Evolutionary conservation across 1,284 basidiomycete genomes (phyloP), one percentile per base, ranked within the genome.

Genomic region (Ustilago hordei): DNA sequence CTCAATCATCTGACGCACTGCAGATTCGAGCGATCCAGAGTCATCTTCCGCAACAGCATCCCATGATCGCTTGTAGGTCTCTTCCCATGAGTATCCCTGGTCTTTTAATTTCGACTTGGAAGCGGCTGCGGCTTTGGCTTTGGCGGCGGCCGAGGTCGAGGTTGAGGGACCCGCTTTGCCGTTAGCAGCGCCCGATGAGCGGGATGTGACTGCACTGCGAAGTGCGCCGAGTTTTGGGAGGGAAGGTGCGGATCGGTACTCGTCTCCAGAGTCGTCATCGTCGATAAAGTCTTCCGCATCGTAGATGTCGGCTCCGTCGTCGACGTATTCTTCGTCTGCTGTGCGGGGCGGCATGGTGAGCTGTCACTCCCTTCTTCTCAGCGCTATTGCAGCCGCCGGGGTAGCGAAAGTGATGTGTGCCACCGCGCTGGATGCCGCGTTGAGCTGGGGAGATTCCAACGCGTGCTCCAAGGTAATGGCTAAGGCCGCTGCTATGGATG

Each of bases 31-130:
- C 79, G 94, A 96, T 1, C 96, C 96, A 0, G 90, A 90, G 82
- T 95, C 96, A 86, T 99, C 96, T 86, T 99, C 97, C 83, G 95
- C 93, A 0, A 99, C 94, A 2, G 92, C 93, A 81, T 99, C 97
- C 96, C 96, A 99, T 55, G 93, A 93, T 52, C 95, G 91, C 57
- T 94, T 92, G 86, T 95, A 98, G 8, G 93, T 92, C 1, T 93
- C 95, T 86, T 98, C 96, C 96, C 96, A 98, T 35, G 95, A 94
- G 82, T 95, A 95, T 15, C 85, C 84, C 34, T 80, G 76, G 55
- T 82, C 80, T 50, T 79, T 79, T 7, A 67, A 60, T 53, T 78
- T 79, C 4, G 59, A 62, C 34, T 74, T 60, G 58, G 75, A 47
- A 4, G 55, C 36, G 17, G 53, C 47, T 7, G 45, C 54, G 7